These are phyloP conservation scores for Camelina neglecta DNA, from an alignment of 345 rosid genomes.

Conservation along the genomic window DNA sequence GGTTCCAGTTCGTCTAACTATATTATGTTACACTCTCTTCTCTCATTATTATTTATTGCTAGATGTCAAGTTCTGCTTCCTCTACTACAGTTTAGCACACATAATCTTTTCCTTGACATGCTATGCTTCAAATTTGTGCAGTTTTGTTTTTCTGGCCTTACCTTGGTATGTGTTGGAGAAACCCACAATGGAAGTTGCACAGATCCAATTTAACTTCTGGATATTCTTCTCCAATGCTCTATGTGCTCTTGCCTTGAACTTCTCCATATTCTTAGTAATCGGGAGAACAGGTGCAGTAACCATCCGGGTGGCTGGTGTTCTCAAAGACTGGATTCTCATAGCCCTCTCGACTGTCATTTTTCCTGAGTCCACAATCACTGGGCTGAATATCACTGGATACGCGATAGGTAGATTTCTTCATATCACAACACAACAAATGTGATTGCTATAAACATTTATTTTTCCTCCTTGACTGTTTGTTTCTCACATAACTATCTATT, in stretches of 20 bases:
- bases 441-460: neutral
- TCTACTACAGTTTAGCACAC: neutral
- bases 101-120: slow-evolving; percentile 1
- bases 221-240: slow-evolving; percentile 95
- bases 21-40: neutral
- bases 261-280: slow-evolving; percentile 89
- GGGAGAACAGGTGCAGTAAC: slow-evolving; percentile 98
- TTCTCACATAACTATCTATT: neutral
- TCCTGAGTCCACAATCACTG: slow-evolving; percentile 91
- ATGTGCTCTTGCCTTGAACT: slow-evolving; percentile 88
- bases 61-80: slow-evolving; percentile 9
- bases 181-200: slow-evolving; percentile 79
- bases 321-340: slow-evolving; percentile 96
- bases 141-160: slow-evolving; percentile 84
- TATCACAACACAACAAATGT: neutral
- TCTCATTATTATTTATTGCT: neutral
- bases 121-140: slow-evolving; percentile 50
- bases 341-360: slow-evolving; percentile 93
- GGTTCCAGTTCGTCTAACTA: neutral
- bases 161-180: slow-evolving; percentile 94
- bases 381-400: slow-evolving; percentile 90
- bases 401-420: slow-evolving; percentile 71
- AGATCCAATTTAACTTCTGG: slow-evolving; percentile 95
- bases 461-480: neutral
- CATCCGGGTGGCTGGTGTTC: slow-evolving; percentile 92